Base-by-base conservation (phyloP, 768 basidiomycete genomes). In the Calocybe cyanea region DNA sequence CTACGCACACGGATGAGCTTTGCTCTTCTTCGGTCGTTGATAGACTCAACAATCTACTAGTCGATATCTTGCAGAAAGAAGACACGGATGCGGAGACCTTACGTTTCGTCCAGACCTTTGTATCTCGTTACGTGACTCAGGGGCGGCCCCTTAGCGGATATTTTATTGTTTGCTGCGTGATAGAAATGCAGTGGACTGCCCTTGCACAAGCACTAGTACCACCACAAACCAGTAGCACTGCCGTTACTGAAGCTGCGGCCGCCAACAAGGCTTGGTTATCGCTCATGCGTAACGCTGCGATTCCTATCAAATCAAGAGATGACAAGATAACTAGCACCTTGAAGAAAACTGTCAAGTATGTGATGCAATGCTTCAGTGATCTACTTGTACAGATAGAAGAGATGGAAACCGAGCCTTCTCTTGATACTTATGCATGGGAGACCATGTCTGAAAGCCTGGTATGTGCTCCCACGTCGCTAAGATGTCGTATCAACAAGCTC, bases 351-450 rank as follows among this genome's bases (percentile, higher is more conserved):
- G 65, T 83, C 23, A 69, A 70, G 35, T 77, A 80, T 57, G 79
- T 88, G 2, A 72, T 88, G 67, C 78, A 87, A 48, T 86, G 84
- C 49, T 90, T 91, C 59, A 78, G 76, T 7, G 87, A 91, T 51
- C 73, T 93, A 30, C 71, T 88, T 28, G 66, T 75, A 4, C 90
- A 92, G 60, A 84, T 92, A 41, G 80, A 89, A 58, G 87, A 85
- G 50, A 82, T 92, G 80, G 88, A 91, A 11, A 68, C 71, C 3
- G 85, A 89, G 48, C 90, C 87, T 10, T 76, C 85, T 0, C 56
- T 84, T 25, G 91, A 93, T 60, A 88, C 86, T n/a, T 93, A 92
- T 63, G 82, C 87, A 41, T 92, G 85, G 84, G 91, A 93, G 59
- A 92, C 91, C 0, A 84, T 93, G 83, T 88, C 91, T 8, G 91